Percentiles rank a stretch among this genome's conserved stretches.
Evolutionary conservation across 805 yeast genomes (phyloP).

Genomic region (Yarrowia yakushimensis): DNA sequence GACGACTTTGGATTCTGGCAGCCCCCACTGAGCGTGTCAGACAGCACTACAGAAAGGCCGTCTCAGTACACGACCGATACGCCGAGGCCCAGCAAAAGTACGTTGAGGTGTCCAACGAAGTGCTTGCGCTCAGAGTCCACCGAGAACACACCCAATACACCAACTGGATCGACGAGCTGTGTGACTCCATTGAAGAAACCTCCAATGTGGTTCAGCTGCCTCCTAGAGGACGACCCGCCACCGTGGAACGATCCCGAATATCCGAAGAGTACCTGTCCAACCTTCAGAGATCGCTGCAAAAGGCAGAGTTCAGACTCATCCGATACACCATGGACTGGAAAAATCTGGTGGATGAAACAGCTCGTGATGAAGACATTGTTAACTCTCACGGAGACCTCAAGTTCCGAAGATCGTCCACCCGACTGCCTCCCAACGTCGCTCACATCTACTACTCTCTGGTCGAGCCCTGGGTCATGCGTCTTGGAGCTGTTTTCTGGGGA

Average conservation of each 20-base stretch:
- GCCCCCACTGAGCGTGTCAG: constrained; percentile 41
- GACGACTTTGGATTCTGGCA: constrained; percentile 41
- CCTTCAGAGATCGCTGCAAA: constrained; percentile 51
- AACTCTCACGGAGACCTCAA: constrained; percentile 42
- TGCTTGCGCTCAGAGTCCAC: constrained; percentile 48
- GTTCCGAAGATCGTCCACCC: constrained; percentile 28
- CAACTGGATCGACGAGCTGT: constrained; percentile 63
- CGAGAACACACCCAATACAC: constrained; percentile 47
- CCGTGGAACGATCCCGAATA: constrained; percentile 33
- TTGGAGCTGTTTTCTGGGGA: constrained; percentile 45
- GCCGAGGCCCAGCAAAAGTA: constrained; percentile 62
- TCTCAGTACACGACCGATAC: constrained; percentile 53
- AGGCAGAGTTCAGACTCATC: constrained; percentile 49
- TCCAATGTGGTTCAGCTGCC: constrained; percentile 17
- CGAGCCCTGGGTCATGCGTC: constrained; percentile 47
- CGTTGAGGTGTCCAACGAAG: constrained; percentile 60
- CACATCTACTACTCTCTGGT: constrained; percentile 44
- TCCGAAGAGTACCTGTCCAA: constrained; percentile 47
- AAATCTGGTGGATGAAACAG: constrained; percentile 46
- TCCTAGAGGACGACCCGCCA: constrained; percentile 5
- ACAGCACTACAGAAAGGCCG: constrained; percentile 51
- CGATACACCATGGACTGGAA: constrained; percentile 60
- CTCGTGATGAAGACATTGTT: constrained; percentile 57
- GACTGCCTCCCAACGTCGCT: constrained; percentile 44
- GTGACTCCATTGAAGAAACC: constrained; percentile 41